Evolutionary conservation across 805 yeast species (phyloP).

Genomic region (Sungouiella thailandica): DNA sequence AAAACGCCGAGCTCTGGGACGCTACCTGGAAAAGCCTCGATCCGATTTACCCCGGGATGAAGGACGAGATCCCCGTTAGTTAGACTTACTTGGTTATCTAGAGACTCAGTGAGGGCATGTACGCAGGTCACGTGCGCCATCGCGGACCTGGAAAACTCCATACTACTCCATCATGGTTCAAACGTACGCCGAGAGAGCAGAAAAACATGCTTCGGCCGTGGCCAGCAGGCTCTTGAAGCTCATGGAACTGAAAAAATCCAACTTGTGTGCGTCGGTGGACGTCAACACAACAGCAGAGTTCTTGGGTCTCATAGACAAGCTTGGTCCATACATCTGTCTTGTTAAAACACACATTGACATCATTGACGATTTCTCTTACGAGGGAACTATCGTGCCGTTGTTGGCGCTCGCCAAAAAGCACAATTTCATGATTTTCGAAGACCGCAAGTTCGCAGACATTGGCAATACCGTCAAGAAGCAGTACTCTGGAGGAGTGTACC

Average conservation of each 20-base stretch:
- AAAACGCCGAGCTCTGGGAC: constrained; percentile 24
- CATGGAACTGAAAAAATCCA: constrained; percentile 78
- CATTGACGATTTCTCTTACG: constrained; percentile 81
- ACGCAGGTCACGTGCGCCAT: too few relatives aligned
- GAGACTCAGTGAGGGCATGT: too few relatives aligned
- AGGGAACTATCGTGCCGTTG: constrained; percentile 72
- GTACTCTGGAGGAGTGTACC: constrained; percentile 84
- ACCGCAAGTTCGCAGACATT: constrained; percentile 96
- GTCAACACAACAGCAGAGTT: constrained; percentile 77
- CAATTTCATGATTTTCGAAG: constrained; percentile 90
- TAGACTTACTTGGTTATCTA: too few relatives aligned
- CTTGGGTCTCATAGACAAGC: constrained; percentile 60
- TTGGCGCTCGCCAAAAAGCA: constrained; percentile 70
- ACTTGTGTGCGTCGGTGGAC: constrained; percentile 92
- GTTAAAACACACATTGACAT: constrained; percentile 95
- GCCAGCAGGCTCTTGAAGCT: constrained; percentile 69
- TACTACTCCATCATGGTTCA: too few relatives aligned
- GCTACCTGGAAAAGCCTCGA: constrained; percentile 30
- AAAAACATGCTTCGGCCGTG: constrained; percentile 66
- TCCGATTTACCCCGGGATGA: constrained; percentile 24
- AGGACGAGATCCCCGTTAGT: too few relatives aligned
- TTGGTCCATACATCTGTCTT: constrained; percentile 89
- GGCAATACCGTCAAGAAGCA: constrained; percentile 96
- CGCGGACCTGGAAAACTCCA: too few relatives aligned
- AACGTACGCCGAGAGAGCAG: constrained; percentile 67